Base-by-base conservation (phyloP, 176 grass and related monocot genomes). In the Rhynchospora pubera region DNA sequence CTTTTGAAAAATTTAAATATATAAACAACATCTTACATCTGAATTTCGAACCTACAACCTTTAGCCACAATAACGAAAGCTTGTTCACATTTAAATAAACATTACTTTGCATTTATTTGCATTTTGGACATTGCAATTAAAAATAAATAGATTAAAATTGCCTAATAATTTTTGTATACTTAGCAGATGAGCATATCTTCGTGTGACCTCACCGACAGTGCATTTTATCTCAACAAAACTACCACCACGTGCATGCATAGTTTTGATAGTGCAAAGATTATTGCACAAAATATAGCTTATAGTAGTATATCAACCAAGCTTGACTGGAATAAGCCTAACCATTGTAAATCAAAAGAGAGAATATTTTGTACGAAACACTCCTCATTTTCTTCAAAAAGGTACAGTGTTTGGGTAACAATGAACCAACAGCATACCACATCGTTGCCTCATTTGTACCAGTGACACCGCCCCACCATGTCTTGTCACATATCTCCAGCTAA, bases 361-460 rank as follows among this genome's bases (percentile, higher is more conserved):
- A 47, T 10, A 70, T 45, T 47, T 21, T 14, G 0, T 71, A 22
- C 8, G 7, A 18, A 71, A 47, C n/a, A 22, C 3, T 46, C 9
- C 18, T 47, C 66, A 46, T 45, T 69, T 43, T 74, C 70, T 75
- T 16, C 4, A 16, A 47, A 26, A 55, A 28, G 15, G 34, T 66
- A 30, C 42, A 67, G 45, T 19, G 5, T 26, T 73, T 48, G 10
- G 10, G 5, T 73, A 34, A 60, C 24, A 75, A 75, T 22, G n/a
- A 80, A 83, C 85, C 82, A 85, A 32, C 8, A 77, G 0, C 56
- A 84, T 85, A 92, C 87, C 86, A 14, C 57, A 22, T 22, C 84
- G 83, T 70, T 67, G 83, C 83, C 32, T 39, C 19, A 44, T 9
- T 39, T 72, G 43, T 73, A 84, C 62, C 79, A 69, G 56, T 61